Conservation (phyloP, 2,329 filamentous ascomycete species). For the Xylaria sp. region DNA sequence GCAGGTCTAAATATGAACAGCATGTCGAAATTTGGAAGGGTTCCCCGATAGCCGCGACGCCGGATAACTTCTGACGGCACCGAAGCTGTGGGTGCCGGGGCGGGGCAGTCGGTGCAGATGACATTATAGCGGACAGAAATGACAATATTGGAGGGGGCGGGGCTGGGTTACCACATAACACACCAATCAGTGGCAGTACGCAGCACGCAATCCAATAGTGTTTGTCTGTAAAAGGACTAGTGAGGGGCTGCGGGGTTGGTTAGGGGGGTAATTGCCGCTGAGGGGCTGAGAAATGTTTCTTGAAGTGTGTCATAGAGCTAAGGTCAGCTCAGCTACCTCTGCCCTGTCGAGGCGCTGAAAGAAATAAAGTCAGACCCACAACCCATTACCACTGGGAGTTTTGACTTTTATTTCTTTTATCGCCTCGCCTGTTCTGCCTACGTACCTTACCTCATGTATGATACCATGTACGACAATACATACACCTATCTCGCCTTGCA, state of each 20-base stretch:
- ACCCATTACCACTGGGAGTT: too few relatives aligned
- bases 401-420: too few relatives aligned
- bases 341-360: too few relatives aligned
- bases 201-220: slow-evolving; percentile 51
- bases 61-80: slow-evolving; percentile 24
- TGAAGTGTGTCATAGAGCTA: background rate
- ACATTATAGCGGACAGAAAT: slow-evolving; percentile 46
- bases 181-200: slow-evolving; percentile 47
- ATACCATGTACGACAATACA: too few relatives aligned
- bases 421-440: too few relatives aligned
- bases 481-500: too few relatives aligned
- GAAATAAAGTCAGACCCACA: too few relatives aligned
- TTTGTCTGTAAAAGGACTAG: slow-evolving; percentile 43
- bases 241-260: slow-evolving; percentile 43
- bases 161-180: background rate
- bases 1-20: background rate
- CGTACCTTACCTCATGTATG: too few relatives aligned
- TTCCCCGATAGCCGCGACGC: slow-evolving; percentile 35
- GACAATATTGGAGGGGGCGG: slow-evolving; percentile 48
- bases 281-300: slow-evolving; percentile 24
- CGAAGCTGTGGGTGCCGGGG: slow-evolving; percentile 29
- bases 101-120: slow-evolving; percentile 44
- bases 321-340: too few relatives aligned
- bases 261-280: slow-evolving; percentile 3
- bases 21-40: background rate